These are phyloP conservation scores for Exophiala viscosa DNA, from an alignment of 2,329 filamentous ascomycete species.

Conservation along the genomic window DNA sequence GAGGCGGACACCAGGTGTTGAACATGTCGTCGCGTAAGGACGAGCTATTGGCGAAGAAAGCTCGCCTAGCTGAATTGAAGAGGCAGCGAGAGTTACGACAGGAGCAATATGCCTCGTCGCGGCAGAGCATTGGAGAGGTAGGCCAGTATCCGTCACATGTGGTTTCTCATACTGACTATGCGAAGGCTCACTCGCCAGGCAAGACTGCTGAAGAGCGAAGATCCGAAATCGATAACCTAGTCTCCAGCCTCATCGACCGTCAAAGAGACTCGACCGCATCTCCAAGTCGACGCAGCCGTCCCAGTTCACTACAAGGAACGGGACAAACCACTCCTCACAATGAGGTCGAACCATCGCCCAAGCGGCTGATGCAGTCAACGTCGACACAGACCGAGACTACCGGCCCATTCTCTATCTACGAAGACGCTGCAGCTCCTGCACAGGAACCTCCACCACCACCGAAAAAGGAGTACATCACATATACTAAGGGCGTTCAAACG, in stretches of 20 bases:
- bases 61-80: slow-evolving; percentile 94
- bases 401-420: slow-evolving; percentile 70
- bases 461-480: slow-evolving; percentile 77
- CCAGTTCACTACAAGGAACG: slow-evolving; percentile 79
- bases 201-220: slow-evolving; percentile 25
- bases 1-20: background rate
- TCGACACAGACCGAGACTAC: slow-evolving; percentile 70
- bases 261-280: slow-evolving; percentile 37
- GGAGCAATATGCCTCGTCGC: slow-evolving; percentile 66
- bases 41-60: slow-evolving; percentile 95
- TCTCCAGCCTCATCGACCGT: slow-evolving; percentile 78
- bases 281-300: slow-evolving; percentile 59
- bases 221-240: slow-evolving; percentile 61
- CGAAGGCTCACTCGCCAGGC: slow-evolving; percentile 23
- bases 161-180: slow-evolving; percentile 7
- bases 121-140: slow-evolving; percentile 74
- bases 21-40: slow-evolving; percentile 66
- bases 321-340: slow-evolving; percentile 74
- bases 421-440: slow-evolving; percentile 67
- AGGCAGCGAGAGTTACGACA: slow-evolving; percentile 80
- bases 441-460: slow-evolving; percentile 30
- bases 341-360: slow-evolving; percentile 37
- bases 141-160: slow-evolving; percentile 22
- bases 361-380: slow-evolving; percentile 42
- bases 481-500: slow-evolving; percentile 96